Conservation (phyloP, 2,329 filamentous ascomycete species). For the Ambrosiella xylebori region DNA sequence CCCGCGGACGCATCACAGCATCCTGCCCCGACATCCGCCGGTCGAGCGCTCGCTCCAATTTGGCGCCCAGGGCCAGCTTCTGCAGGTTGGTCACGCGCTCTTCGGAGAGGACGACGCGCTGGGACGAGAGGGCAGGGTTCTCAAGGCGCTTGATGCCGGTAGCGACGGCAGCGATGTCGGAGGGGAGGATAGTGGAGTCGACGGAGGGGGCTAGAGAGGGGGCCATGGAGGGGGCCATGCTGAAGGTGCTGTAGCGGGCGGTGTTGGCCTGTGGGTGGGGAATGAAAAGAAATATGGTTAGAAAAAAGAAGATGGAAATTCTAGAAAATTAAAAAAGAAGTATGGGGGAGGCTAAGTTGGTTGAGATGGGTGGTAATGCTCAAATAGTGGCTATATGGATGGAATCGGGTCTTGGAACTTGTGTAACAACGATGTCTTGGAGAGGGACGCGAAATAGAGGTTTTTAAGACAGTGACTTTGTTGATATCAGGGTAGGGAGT, state of each 20-base stretch:
- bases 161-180: conserved; percentile 52
- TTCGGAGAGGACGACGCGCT: conserved; percentile 61
- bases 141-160: conserved; percentile 72
- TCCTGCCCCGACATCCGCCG: conserved; percentile 79
- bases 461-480: neutral
- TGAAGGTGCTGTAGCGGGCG: conserved; percentile 42
- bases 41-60: conserved; percentile 73
- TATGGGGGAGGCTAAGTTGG: conserved; percentile 6
- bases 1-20: conserved; percentile 55
- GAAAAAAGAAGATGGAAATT: conserved; percentile 1
- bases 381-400: neutral
- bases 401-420: neutral
- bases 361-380: conserved; percentile 3
- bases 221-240: conserved; percentile 42
- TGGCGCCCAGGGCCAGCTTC: conserved; percentile 77
- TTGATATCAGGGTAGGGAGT: neutral
- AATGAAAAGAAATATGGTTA: neutral
- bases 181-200: conserved; percentile 27
- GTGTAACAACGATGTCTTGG: neutral
- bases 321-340: conserved; percentile 2
- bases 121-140: conserved; percentile 67
- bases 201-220: conserved; percentile 35
- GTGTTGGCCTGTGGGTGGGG: conserved; percentile 31
- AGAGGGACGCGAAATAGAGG: neutral
- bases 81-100: conserved; percentile 69